These are phyloP conservation scores for Aspergillus sergii DNA, from an alignment of 2,329 filamentous ascomycete species.

Conservation along the genomic window DNA sequence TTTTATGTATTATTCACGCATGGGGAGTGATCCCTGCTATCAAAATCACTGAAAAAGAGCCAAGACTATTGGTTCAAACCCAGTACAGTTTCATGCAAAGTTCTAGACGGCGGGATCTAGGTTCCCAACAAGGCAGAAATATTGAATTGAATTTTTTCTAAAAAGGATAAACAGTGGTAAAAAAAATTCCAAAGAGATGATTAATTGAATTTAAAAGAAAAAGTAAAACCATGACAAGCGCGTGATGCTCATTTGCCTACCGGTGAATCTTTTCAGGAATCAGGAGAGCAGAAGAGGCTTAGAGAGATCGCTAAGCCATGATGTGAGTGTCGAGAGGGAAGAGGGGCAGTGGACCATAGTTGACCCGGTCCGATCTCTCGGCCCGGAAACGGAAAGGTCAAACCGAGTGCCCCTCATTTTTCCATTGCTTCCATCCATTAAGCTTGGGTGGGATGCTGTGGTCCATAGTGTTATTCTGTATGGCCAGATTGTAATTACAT, in stretches of 20 bases:
- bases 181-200: conserved; percentile 1
- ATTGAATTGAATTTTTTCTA: neutral
- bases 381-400: conserved; percentile 21
- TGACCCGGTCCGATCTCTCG: conserved; percentile 14
- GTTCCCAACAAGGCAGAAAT: neutral
- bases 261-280: conserved; percentile 26
- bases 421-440: neutral
- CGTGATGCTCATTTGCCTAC: conserved; percentile 19
- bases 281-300: conserved; percentile 18
- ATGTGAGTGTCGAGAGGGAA: neutral
- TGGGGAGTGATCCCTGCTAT: neutral
- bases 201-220: neutral
- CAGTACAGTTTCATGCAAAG: neutral
- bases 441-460: conserved; percentile 12
- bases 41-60: neutral
- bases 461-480: neutral
- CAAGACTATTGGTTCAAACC: neutral
- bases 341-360: conserved; percentile 18
- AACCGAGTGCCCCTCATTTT: conserved; percentile 18
- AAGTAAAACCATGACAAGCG: conserved; percentile 13
- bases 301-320: neutral
- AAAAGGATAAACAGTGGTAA: conserved; percentile 1
- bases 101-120: neutral
- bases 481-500: conserved; percentile 17
- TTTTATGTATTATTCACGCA: neutral